Evolutionary conservation across 495 filamentous ascomycete genomes (phyloP).

Genomic region (Saxophila tyrrhenica): DNA sequence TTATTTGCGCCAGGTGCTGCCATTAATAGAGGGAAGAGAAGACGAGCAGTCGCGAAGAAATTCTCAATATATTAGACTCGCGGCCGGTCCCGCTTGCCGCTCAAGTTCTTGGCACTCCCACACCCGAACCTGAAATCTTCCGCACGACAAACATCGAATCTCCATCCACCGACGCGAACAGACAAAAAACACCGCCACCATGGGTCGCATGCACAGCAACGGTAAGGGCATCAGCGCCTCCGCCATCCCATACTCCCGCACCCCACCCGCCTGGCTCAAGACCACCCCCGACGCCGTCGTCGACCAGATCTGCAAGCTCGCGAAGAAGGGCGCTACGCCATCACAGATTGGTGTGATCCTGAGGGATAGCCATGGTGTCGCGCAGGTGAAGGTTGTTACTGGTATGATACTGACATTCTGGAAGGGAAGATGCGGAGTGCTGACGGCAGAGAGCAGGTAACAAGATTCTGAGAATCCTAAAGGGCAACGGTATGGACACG

Average conservation of each 20-base stretch:
- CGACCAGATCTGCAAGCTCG: conserved; percentile 98
- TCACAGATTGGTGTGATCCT: conserved; percentile 98
- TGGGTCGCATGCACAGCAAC: conserved; percentile 98
- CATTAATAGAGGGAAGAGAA: too few relatives aligned
- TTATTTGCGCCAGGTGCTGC: too few relatives aligned
- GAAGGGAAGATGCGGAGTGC: not conserved
- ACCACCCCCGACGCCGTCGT: conserved; percentile 81
- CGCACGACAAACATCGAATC: not conserved
- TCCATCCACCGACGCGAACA: conserved; percentile 1
- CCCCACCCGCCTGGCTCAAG: conserved; percentile 84
- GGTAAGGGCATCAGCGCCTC: conserved; percentile 97
- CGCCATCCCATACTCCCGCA: conserved; percentile 92
- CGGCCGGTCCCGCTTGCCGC: too few relatives aligned
- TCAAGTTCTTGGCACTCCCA: too few relatives aligned
- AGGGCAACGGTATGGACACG: conserved; percentile 66
- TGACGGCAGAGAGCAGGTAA: conserved; percentile 52
- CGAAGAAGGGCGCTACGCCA: conserved; percentile 91
- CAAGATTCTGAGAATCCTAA: conserved; percentile 98
- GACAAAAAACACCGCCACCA: conserved; percentile 42
- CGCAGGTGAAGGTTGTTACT: conserved; percentile 92
- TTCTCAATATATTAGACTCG: too few relatives aligned
- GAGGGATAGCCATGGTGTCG: conserved; percentile 92
- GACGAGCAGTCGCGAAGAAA: too few relatives aligned
- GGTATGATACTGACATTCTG: conserved; percentile 45
- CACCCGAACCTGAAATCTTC: too few relatives aligned